These are phyloP conservation scores for Fusarium verticillioides DNA, from an alignment of 2,329 filamentous ascomycete genomes.

Conservation along the genomic window DNA sequence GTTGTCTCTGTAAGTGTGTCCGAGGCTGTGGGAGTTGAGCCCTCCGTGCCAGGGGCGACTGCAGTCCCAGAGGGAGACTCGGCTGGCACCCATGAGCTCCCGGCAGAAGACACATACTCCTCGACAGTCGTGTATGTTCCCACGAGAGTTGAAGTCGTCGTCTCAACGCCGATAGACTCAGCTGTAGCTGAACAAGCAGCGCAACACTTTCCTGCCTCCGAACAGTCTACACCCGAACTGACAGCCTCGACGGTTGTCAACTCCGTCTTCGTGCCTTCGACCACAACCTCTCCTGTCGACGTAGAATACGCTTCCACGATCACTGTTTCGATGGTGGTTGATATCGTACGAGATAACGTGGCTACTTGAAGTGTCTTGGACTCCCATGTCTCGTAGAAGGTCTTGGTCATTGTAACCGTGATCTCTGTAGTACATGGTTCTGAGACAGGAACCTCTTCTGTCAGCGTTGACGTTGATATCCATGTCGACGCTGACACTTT, in stretches of 20 bases:
- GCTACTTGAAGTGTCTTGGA: constrained; percentile 29
- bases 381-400: constrained; percentile 41
- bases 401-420: constrained; percentile 43
- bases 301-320: constrained; percentile 45
- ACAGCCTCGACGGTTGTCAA: constrained; percentile 35
- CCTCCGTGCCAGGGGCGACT: not conserved
- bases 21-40: not conserved
- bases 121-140: constrained; percentile 18
- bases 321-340: constrained; percentile 38
- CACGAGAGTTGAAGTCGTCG: not conserved
- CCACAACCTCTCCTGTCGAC: constrained; percentile 35
- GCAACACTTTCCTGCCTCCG: constrained; percentile 31
- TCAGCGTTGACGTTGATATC: not conserved
- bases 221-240: constrained; percentile 31
- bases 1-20: constrained; percentile 7
- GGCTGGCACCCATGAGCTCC: constrained; percentile 17
- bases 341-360: constrained; percentile 33
- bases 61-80: constrained; percentile 5
- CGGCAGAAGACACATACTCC: constrained; percentile 26
- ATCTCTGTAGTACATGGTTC: constrained; percentile 41
- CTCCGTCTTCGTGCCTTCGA: constrained; percentile 35
- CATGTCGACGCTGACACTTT: not conserved
- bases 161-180: not conserved
- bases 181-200: constrained; percentile 20
- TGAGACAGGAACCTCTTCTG: constrained; percentile 10